Conservation (phyloP, 2,329 filamentous ascomycete genomes). For the Aaosphaeria arxii region DNA sequence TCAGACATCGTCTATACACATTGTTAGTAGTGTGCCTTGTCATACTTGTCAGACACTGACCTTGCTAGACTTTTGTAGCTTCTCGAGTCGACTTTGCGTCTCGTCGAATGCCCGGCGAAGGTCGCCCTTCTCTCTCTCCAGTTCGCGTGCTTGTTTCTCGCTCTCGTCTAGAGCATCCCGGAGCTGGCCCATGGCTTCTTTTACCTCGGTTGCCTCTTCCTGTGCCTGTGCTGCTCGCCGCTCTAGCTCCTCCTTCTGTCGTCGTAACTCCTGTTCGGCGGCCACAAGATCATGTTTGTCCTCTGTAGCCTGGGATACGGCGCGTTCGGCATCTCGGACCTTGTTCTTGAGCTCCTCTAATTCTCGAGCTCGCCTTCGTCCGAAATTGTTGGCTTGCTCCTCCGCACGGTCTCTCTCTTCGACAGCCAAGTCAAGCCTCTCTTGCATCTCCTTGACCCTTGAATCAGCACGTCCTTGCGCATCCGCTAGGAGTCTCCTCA, state of each 20-base stretch:
- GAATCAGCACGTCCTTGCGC: slow-evolving; percentile 79
- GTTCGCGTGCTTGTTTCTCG: slow-evolving; percentile 77
- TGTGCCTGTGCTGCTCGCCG: slow-evolving; percentile 63
- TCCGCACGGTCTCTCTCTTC: slow-evolving; percentile 92
- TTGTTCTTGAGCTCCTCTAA: slow-evolving; percentile 79
- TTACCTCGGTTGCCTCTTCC: slow-evolving; percentile 73
- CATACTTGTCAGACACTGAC: slow-evolving; percentile 16
- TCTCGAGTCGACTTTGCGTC: slow-evolving; percentile 72
- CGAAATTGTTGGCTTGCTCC: slow-evolving; percentile 79
- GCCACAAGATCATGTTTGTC: slow-evolving; percentile 77
- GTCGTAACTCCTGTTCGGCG: slow-evolving; percentile 70
- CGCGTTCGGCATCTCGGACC: slow-evolving; percentile 77
- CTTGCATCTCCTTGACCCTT: slow-evolving; percentile 83
- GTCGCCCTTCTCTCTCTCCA: slow-evolving; percentile 78
- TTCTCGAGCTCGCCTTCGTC: slow-evolving; percentile 74
- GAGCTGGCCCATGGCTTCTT: slow-evolving; percentile 72
- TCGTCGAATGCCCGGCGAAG: slow-evolving; percentile 76
- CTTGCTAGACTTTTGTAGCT: slow-evolving; percentile 67
- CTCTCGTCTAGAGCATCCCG: slow-evolving; percentile 80
- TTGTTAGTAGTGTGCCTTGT: slow-evolving; percentile 13
- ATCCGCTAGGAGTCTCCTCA: slow-evolving; percentile 83
- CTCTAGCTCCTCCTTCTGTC: slow-evolving; percentile 73
- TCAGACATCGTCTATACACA: slow-evolving; percentile 51
- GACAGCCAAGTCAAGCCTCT: slow-evolving; percentile 83
- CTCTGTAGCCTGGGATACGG: slow-evolving; percentile 65